Evolutionary conservation across 257 asterid genomes (phyloP).

Genomic region (Sherardia arvensis): DNA sequence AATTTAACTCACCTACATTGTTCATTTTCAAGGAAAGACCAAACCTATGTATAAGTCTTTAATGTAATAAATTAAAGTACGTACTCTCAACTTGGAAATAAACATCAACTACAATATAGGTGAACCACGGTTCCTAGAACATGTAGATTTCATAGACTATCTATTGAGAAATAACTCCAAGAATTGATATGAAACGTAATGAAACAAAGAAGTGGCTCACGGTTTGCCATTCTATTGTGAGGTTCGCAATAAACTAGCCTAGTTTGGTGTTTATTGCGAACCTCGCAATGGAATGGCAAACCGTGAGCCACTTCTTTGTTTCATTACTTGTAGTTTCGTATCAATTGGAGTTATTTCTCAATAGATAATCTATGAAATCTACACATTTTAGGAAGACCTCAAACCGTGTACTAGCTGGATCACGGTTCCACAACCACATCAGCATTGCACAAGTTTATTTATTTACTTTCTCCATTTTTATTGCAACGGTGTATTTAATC

Average conservation of each 20-base stretch:
- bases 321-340: conserved; percentile 11
- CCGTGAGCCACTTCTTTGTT: background rate
- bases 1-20: background rate
- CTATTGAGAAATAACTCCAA: background rate
- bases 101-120: background rate
- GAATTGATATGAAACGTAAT: conserved; percentile 12
- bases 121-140: background rate
- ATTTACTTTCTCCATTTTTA: no score
- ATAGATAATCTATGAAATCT: background rate
- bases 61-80: background rate
- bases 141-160: background rate
- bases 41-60: background rate
- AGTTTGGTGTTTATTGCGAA: background rate
- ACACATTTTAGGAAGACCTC: background rate
- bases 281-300: background rate
- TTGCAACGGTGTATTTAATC: no score
- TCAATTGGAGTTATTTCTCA: background rate
- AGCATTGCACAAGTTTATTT: background rate
- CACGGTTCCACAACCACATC: background rate
- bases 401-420: background rate
- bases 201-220: background rate
- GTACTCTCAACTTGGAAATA: background rate
- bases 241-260: background rate
- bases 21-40: background rate
- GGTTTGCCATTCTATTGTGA: background rate